phyloP scores from a whole-genome alignment of 1,284 basidiomycete genomes.

The Malassezia dermatis region DNA sequence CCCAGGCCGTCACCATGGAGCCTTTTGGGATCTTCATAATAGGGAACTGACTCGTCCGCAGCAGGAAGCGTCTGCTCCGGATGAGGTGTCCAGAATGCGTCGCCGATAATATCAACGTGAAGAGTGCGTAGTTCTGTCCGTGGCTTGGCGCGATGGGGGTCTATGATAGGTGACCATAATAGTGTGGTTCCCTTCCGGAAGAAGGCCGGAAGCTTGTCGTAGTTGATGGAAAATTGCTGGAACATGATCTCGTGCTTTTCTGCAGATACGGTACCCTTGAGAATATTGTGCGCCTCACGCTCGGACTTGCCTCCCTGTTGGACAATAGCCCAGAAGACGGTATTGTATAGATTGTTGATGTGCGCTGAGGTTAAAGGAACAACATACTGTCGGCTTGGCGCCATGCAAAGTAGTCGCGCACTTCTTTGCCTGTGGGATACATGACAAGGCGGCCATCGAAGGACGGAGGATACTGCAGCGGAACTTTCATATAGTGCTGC shows the following conservation, averaged over 20 bases:
- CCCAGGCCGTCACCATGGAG: constrained; percentile 5
- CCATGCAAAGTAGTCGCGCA: constrained; percentile 91
- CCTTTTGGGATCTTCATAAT: constrained; percentile 3
- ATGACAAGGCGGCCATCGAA: constrained; percentile 77
- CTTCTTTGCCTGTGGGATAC: constrained; percentile 64
- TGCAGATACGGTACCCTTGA: constrained; percentile 71
- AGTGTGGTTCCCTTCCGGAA: constrained; percentile 79
- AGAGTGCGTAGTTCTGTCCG: constrained; percentile 30
- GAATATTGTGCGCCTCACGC: constrained; percentile 63
- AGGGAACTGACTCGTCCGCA: background rate
- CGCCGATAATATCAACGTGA: constrained; percentile 44
- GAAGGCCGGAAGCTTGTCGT: constrained; percentile 64
- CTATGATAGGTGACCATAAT: constrained; percentile 52
- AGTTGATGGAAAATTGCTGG: constrained; percentile 71
- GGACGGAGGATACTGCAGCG: constrained; percentile 67
- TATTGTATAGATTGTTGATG: constrained; percentile 97
- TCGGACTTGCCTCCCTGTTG: constrained; percentile 65
- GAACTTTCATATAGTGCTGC: constrained; percentile 62
- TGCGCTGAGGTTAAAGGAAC: constrained; percentile 58
- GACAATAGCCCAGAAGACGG: constrained; percentile 85
- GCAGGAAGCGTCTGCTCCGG: background rate
- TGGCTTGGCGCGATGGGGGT: constrained; percentile 5
- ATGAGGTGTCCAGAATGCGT: constrained; percentile 29
- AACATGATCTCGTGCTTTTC: constrained; percentile 87
- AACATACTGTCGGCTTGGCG: constrained; percentile 80